phyloP scores from a whole-genome alignment of 2,329 filamentous ascomycete genomes.

The Rutstroemia sp. region DNA sequence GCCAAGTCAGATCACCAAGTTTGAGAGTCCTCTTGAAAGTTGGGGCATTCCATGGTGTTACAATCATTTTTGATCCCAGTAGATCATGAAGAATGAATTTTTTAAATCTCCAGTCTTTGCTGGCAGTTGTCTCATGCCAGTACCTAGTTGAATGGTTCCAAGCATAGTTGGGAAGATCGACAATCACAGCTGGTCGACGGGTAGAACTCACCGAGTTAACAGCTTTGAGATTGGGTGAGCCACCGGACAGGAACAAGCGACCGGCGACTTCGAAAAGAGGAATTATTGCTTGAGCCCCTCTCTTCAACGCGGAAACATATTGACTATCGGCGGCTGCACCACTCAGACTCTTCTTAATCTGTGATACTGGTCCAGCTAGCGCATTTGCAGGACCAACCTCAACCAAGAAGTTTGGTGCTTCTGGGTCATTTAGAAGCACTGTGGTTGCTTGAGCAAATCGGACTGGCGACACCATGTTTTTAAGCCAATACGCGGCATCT shows the following conservation, averaged over 20 bases:
- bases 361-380: slow-evolving; percentile 10
- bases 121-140: slow-evolving; percentile 45
- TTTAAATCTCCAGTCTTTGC: slow-evolving; percentile 37
- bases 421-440: neutral
- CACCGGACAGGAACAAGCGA: slow-evolving; percentile 4
- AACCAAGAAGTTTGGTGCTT: slow-evolving; percentile 3
- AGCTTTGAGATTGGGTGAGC: neutral
- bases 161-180: slow-evolving; percentile 41
- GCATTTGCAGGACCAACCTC: slow-evolving; percentile 13
- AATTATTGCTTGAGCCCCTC: neutral
- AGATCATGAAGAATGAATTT: slow-evolving; percentile 41
- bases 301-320: slow-evolving; percentile 7
- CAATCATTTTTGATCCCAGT: slow-evolving; percentile 33
- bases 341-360: slow-evolving; percentile 11
- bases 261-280: slow-evolving; percentile 10
- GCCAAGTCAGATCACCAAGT: slow-evolving; percentile 41
- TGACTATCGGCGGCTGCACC: slow-evolving; percentile 33
- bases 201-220: slow-evolving; percentile 30
- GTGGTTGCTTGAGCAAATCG: slow-evolving; percentile 10
- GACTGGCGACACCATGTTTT: slow-evolving; percentile 16
- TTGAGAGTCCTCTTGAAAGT: slow-evolving; percentile 26
- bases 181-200: slow-evolving; percentile 25
- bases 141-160: slow-evolving; percentile 47
- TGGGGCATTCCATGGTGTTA: slow-evolving; percentile 15
- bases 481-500: slow-evolving; percentile 13